Conservation (phyloP, 2,329 filamentous ascomycete species). For the Sporothrix inflata region DNA sequence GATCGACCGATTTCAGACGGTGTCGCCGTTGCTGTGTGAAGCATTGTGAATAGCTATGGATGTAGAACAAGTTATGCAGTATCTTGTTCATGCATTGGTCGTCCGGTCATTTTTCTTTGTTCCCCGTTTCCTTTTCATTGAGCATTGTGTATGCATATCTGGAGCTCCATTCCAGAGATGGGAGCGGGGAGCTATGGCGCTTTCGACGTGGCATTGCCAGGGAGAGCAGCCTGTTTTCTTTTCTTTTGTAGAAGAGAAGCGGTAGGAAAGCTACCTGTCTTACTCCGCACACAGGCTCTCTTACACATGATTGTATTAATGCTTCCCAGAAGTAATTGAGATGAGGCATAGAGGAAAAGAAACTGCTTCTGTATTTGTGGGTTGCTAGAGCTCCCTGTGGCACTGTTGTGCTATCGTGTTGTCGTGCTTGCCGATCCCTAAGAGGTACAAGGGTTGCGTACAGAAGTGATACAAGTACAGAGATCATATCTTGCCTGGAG, state of each 20-base stretch:
- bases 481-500: slow-evolving; percentile 2
- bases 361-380: too few relatives aligned
- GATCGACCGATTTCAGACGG: not conserved
- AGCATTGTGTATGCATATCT: slow-evolving; percentile 3
- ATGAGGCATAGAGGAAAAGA: too few relatives aligned
- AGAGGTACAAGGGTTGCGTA: not conserved
- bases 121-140: not conserved
- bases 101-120: not conserved
- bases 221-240: not conserved
- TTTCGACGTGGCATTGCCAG: not conserved
- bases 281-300: not conserved
- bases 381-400: not conserved
- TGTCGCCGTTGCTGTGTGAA: not conserved
- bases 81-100: not conserved
- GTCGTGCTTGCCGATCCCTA: not conserved
- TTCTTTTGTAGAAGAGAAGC: not conserved
- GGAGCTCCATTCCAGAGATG: not conserved
- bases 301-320: slow-evolving; percentile 4
- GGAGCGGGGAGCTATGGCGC: not conserved
- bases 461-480: not conserved
- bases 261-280: not conserved
- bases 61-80: not conserved
- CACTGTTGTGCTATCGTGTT: not conserved
- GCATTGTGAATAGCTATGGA: not conserved
- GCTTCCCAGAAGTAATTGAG: too few relatives aligned